These are phyloP conservation scores for Colletotrichum tabaci DNA, from an alignment of 2,329 filamentous ascomycete species.

Conservation along the genomic window DNA sequence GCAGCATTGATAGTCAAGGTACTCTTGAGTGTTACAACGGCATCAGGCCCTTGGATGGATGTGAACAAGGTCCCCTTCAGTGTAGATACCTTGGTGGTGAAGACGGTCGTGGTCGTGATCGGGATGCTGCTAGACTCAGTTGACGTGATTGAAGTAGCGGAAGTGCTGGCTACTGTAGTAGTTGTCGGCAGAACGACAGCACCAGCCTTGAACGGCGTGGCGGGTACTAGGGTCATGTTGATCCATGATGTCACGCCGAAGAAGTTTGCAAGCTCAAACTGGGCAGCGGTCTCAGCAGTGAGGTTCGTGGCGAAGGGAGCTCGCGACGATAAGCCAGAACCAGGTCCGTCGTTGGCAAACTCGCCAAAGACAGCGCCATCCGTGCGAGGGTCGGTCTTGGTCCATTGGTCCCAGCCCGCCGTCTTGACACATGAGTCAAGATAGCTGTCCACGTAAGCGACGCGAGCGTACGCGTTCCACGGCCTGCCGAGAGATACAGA, in stretches of 20 bases:
- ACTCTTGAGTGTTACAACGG: too few species aligned
- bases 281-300: slow-evolving; percentile 51
- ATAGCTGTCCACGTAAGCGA: slow-evolving; percentile 51
- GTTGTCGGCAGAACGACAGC: background rate
- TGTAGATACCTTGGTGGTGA: background rate
- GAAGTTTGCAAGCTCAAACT: slow-evolving; percentile 58
- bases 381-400: slow-evolving; percentile 56
- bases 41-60: too few species aligned
- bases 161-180: background rate
- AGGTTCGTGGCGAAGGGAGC: slow-evolving; percentile 54
- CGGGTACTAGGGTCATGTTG: slow-evolving; percentile 55
- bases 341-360: slow-evolving; percentile 63
- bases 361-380: slow-evolving; percentile 63
- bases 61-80: background rate
- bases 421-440: slow-evolving; percentile 63
- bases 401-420: slow-evolving; percentile 64
- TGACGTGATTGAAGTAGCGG: background rate
- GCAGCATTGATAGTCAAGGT: too few species aligned
- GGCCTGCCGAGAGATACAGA: slow-evolving; percentile 46
- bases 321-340: slow-evolving; percentile 58
- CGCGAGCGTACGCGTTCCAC: slow-evolving; percentile 45
- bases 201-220: slow-evolving; percentile 52
- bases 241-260: slow-evolving; percentile 58
- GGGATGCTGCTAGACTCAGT: background rate
- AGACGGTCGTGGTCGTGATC: background rate